Evolutionary conservation across 768 basidiomycete species (phyloP), one percentile per base, ranked within the genome.

Genomic region (Strobilomyces echinocephalus): DNA sequence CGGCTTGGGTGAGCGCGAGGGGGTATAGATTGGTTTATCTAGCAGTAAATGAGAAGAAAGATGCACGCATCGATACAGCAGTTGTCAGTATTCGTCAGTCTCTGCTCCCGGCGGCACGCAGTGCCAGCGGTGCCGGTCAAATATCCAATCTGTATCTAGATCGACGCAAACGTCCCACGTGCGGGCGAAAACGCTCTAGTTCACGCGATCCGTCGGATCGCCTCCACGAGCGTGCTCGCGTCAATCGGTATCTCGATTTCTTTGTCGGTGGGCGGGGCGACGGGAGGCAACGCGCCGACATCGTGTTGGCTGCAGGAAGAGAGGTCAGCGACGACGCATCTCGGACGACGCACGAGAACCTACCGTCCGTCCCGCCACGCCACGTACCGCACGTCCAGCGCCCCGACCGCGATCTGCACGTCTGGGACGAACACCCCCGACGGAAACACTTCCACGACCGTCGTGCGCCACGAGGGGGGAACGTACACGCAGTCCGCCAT

Each of bases 401-500:
- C 39, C 12, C n/a, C 31, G 5, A 42, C 39, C 5, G 52, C 16
- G 24, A 47, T 0, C 3, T 53, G 28, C 11, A 30, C 4, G 16
- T 53, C 52, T 12, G 31, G 52, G 4, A 53, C 33, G 14, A 53
- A 53, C 52, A 47, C 39, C 14, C 46, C 40, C 24, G 52, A 31
- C 8, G 52, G 39, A 16, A 53, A 53, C 3, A 47, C 9, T 18
- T 53, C 52, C 46, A 53, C 41, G 39, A 53, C 24, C 31, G 46
- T 53, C 14, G 52, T 9, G 7, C 24, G 45, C 14, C 2, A 15
- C 46, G 46, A 41, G n/a, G 52, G 46, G 2, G 40, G 46, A 12
- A 47, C 24, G 14, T 34, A 53, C 24, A 53, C 46, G 11, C 46
- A 53, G 4, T 53, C 51, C 16, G 36, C 45, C 51, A 52, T 52